A percentile compares a stretch with the other conserved stretches of the same genome.
phyloP scores from a whole-genome alignment of 306 rosid species.

The Lathyrus sativus region DNA sequence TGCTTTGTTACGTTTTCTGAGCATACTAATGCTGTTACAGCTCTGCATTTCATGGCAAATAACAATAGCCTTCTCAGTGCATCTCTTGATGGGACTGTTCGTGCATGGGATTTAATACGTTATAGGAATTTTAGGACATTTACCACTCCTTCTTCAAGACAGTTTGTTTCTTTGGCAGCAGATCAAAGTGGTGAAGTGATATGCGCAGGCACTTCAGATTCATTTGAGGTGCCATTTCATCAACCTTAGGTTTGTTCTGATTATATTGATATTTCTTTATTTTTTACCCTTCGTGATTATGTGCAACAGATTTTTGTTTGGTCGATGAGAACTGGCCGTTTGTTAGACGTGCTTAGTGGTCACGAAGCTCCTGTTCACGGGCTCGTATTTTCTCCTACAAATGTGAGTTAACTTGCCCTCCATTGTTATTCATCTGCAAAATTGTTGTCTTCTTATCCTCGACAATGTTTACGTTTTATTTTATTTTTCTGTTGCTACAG shows the following conservation, averaged over 20 bases:
- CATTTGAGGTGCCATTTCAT: constrained; percentile 72
- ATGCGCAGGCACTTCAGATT: constrained; percentile 93
- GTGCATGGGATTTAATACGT: constrained; percentile 92
- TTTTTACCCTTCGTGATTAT: constrained; percentile 29
- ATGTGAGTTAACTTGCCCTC: constrained; percentile 57
- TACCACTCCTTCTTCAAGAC: constrained; percentile 76
- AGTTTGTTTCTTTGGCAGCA: constrained; percentile 85
- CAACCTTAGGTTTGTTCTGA: constrained; percentile 26
- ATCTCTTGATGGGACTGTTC: constrained; percentile 94
- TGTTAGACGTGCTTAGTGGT: constrained; percentile 86
- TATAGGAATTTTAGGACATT: constrained; percentile 82
- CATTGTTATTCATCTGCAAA: constrained; percentile 3
- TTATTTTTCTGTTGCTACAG: constrained; percentile 21
- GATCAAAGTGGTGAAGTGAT: constrained; percentile 97
- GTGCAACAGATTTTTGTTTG: constrained; percentile 80
- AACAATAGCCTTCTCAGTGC: constrained; percentile 83
- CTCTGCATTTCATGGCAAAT: constrained; percentile 84
- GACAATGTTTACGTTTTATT: background rate
- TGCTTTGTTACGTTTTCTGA: constrained; percentile 88
- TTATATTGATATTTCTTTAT: background rate
- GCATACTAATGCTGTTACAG: constrained; percentile 87
- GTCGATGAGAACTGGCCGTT: constrained; percentile 88
- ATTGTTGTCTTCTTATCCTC: constrained; percentile 29
- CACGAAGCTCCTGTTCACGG: constrained; percentile 99
- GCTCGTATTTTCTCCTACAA: constrained; percentile 85